Percentiles rank a stretch among this genome's conserved stretches.
Conservation (phyloP, 371 early-diverging fungal species). For the Mortierella sp. region DNA sequence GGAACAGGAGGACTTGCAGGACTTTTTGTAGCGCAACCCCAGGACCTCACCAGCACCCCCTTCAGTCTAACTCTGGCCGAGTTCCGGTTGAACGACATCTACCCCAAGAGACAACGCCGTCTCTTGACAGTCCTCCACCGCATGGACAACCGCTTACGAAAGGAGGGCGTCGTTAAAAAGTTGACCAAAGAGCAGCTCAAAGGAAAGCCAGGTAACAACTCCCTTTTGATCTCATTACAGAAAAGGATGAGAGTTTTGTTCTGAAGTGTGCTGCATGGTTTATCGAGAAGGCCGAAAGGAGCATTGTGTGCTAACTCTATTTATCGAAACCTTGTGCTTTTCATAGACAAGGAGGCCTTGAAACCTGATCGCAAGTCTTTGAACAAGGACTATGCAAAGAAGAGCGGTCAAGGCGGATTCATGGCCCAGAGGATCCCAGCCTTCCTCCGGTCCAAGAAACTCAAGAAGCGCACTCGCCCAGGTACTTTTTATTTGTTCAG, state of each 20-base stretch:
- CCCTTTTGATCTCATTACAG: not conserved
- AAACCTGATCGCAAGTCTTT: slow-evolving; percentile 56
- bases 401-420: slow-evolving; percentile 45
- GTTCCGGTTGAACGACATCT: slow-evolving; percentile 54
- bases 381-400: slow-evolving; percentile 48
- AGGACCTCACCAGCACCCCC: slow-evolving; percentile 51
- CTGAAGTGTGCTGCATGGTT: not conserved
- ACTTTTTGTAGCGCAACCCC: slow-evolving; percentile 42
- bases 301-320: not conserved
- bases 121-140: slow-evolving; percentile 56
- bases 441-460: slow-evolving; percentile 50
- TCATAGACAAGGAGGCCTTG: slow-evolving; percentile 47
- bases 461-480: slow-evolving; percentile 53
- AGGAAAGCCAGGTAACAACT: slow-evolving; percentile 55
- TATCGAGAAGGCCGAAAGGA: not conserved
- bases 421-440: slow-evolving; percentile 55
- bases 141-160: slow-evolving; percentile 53
- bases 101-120: slow-evolving; percentile 54
- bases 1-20: slow-evolving; percentile 37
- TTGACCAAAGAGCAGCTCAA: slow-evolving; percentile 57
- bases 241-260: not conserved
- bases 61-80: slow-evolving; percentile 59
- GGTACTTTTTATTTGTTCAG: slow-evolving; percentile 17
- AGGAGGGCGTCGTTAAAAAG: slow-evolving; percentile 55
- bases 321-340: not conserved